Base-by-base conservation (phyloP, 139 green algal species). In the Chlorella sp. region DNA sequence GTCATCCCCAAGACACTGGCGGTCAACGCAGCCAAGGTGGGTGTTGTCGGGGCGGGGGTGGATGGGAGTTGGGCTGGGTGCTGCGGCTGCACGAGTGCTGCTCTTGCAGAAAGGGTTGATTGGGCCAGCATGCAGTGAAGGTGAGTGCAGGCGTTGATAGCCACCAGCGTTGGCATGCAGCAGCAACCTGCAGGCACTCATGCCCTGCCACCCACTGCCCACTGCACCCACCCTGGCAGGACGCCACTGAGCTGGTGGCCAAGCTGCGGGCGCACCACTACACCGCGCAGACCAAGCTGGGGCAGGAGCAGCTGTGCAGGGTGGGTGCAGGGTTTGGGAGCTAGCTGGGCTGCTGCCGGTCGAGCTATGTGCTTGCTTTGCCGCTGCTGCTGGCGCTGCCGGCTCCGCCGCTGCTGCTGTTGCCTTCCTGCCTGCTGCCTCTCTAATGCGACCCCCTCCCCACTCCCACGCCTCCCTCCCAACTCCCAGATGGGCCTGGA, bases 221-320 rank as follows among this genome's bases (percentile, higher is more conserved):
- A n/a, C 73, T 40, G 44, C 30, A 38, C 22, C 73, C 14, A 40
- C 90, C 67, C n/a, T n/a, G n/a, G 11, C 51, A 60, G 51, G 95
- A 98, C 86, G 95, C 95, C 5, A 99, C 96, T 20, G 96, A 99
- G 79, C 91, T 99, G 73, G 95, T 99, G 30, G 96, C 97, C 28
- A 96, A 96, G 85, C 93, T 99, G 76, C 89, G 97, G 17, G 94
- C 97, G 1, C 98, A 95, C 88, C 97, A 99, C 91, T 95, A 97
- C 93, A 95, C 92, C n/a, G 91, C 95, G 26, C 95, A 98, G 91
- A 84, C 14, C 62, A 64, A 84, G 36, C 24, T 13, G 26, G 82
- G 64, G 41, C 54, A 72, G 75, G 36, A 56, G 34, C 56, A 56
- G 41, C 64, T 84, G 79, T 80, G 88, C 38, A 89, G 94, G 70